Evolutionary conservation across 345 rosid species (phyloP), one percentile per base, ranked within the genome.

Genomic region (Trapa incisa): DNA sequence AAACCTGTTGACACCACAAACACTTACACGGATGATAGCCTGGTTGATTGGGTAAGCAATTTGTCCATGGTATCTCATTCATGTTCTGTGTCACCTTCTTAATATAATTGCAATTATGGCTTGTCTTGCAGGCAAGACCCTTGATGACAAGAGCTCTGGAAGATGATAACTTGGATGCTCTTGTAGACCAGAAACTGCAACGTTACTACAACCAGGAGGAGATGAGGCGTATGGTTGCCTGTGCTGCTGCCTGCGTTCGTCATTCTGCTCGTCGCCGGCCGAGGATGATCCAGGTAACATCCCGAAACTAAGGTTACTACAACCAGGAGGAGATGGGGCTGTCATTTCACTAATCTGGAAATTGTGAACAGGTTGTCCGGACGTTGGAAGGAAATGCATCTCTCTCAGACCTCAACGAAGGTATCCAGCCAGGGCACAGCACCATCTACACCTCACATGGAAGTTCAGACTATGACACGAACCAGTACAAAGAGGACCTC

Each of bases 251-350:
- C 61, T 85, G 89, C 39, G 86, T 88, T 62, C 93, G 87, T 17
- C 96, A 91, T 77, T 93, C 98, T 54, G 98, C 94, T 53, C 76
- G 86, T 7, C 92, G 88, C 60, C 81, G 97, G 37, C 97, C 98
- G 14, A 83, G 81, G 68, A 87, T 86, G 94, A 88, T 92, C 68
- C 96, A 88, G 96, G 98, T 88, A 79, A 75, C 42, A 38, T 13
- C 41, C 29, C 29, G 29, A 22, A 22, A 22, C 29, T 22, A 22
- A 22, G 29, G 29, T 22, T 22, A 22, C 29, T 0, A 22, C 0
- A 22, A 22, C 29, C 29, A 22, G 29, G 29, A 22, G 29, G 54
- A 50, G 48, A 45, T 45, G 54, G 4, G 14, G 14, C 2, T 7
- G 48, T 45, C 48, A 11, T 45, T 50, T 22, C 29, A 22, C 4